Conservation (phyloP, 2,329 filamentous ascomycete genomes). For the Onygena corvina region DNA sequence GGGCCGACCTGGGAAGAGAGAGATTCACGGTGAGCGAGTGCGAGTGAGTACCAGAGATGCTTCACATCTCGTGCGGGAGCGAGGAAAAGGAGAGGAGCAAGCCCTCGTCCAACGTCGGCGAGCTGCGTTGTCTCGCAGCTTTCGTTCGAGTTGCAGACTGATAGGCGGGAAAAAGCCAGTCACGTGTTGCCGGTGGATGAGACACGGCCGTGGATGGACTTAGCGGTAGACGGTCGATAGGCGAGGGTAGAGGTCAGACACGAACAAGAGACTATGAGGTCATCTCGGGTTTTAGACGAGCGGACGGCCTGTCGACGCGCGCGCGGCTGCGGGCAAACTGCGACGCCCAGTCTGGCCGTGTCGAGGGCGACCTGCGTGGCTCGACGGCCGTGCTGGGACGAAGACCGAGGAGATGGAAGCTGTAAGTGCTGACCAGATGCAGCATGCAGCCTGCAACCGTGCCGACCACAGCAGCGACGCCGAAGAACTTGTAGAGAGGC, state of each 20-base stretch:
- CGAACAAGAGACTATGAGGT: too few species aligned
- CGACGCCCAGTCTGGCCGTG: neutral
- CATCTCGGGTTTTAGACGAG: too few species aligned
- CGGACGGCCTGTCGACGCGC: too few species aligned
- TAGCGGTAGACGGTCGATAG: too few species aligned
- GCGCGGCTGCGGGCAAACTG: neutral
- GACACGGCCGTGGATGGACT: too few species aligned
- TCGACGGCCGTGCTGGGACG: neutral
- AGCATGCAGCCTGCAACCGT: slow-evolving; percentile 49
- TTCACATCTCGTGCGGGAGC: neutral
- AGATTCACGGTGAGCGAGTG: neutral
- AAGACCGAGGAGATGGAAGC: neutral
- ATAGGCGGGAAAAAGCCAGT: too few species aligned
- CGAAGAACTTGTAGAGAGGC: slow-evolving; percentile 45
- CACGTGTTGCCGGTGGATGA: too few species aligned
- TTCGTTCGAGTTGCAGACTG: too few species aligned
- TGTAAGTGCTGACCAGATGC: slow-evolving; percentile 33
- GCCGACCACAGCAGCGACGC: slow-evolving; percentile 57
- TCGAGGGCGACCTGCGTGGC: neutral
- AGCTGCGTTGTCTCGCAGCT: too few species aligned
- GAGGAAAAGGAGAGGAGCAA: neutral
- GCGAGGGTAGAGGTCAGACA: too few species aligned
- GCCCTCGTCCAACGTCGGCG: neutral
- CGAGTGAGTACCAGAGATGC: neutral
- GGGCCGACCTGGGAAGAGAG: too few species aligned